Conservation (phyloP, 208 protist genomes). For the Phytomonas francai region DNA sequence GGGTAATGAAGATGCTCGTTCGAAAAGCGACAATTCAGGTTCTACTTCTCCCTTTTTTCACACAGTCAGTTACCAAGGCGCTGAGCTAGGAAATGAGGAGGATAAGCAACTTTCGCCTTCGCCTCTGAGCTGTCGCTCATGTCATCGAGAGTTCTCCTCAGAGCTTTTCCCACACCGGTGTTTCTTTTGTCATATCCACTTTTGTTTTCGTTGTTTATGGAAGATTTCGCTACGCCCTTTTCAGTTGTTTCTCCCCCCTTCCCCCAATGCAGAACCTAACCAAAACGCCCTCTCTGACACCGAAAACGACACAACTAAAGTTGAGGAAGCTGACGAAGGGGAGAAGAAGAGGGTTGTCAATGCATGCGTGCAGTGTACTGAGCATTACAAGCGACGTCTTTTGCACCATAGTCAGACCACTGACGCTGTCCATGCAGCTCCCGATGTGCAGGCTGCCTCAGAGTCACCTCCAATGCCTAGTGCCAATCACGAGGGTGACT, state of each 20-base stretch:
- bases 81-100: not conserved
- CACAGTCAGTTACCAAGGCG: not conserved
- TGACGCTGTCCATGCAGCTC: slow-evolving; percentile 14
- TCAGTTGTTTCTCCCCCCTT: not conserved
- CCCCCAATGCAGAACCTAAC: not conserved
- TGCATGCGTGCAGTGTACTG: slow-evolving; percentile 50
- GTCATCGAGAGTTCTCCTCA: slow-evolving; percentile 40
- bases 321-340: slow-evolving; percentile 9
- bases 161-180: slow-evolving; percentile 52
- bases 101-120: not conserved
- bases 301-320: not conserved
- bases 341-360: slow-evolving; percentile 7
- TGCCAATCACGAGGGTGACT: not conserved
- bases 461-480: not conserved
- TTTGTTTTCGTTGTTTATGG: slow-evolving; percentile 52
- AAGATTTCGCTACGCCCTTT: slow-evolving; percentile 15
- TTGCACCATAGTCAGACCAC: not conserved
- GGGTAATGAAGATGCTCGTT: slow-evolving; percentile 9
- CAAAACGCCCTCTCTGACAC: not conserved
- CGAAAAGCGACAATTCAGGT: not conserved
- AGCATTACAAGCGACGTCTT: slow-evolving; percentile 45
- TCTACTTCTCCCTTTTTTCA: not conserved
- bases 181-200: slow-evolving; percentile 53
- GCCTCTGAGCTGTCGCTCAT: not conserved
- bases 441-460: not conserved